Conservation (phyloP, 495 filamentous ascomycete species). For the Pyrenula aspistea region DNA sequence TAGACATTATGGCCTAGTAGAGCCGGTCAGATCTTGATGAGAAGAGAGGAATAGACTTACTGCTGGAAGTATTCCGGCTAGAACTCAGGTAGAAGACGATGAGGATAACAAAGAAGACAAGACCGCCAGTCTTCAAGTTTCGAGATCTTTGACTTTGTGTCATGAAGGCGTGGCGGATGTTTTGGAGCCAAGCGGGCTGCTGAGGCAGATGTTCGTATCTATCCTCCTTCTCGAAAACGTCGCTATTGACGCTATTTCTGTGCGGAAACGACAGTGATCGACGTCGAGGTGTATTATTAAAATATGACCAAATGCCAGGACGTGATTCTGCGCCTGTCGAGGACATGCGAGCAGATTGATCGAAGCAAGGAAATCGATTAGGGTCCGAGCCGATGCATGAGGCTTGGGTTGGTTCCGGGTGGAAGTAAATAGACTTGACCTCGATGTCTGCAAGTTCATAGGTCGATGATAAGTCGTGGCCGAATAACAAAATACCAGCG, state of each 20-base stretch:
- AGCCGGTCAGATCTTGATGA: neutral
- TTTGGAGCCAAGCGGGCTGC: conserved; percentile 23
- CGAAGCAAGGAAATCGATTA: neutral
- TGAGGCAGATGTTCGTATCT: conserved; percentile 11
- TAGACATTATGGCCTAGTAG: conserved; percentile 20
- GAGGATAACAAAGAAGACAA: conserved; percentile 62
- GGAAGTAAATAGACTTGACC: too few relatives aligned
- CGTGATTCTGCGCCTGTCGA: neutral
- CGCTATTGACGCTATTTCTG: conserved; percentile 10
- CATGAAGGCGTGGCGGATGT: conserved; percentile 41
- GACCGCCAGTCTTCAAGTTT: conserved; percentile 71
- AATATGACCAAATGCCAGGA: conserved; percentile 31
- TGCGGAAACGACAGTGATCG: conserved; percentile 25
- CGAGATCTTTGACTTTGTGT: conserved; percentile 63
- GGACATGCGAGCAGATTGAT: neutral
- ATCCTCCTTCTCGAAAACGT: conserved; percentile 34
- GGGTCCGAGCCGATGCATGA: neutral
- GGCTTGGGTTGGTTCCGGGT: neutral
- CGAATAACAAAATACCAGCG: too few relatives aligned
- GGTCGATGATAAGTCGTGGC: too few relatives aligned
- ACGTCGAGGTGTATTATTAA: conserved; percentile 17
- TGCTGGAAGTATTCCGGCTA: conserved; percentile 12
- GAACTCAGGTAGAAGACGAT: conserved; percentile 67
- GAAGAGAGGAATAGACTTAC: neutral
- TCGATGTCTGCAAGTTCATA: too few relatives aligned